Evolutionary conservation across 1,284 basidiomycete genomes (phyloP), one percentile per base, ranked within the genome.

Genomic region (Moesziomyces parantarcticus): DNA sequence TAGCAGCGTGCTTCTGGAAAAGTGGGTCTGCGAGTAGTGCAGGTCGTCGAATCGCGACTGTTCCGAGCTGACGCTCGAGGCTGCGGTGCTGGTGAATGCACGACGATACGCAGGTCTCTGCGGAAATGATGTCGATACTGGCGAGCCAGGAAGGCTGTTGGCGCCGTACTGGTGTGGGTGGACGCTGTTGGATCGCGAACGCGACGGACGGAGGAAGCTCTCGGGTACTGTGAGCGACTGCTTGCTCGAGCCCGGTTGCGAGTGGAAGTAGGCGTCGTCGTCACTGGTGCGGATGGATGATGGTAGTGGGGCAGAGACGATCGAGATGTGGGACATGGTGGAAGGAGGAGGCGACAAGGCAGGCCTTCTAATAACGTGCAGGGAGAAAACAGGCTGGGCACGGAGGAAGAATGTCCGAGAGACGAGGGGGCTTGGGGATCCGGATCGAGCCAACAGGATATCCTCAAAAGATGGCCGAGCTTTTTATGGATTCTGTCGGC

Each of bases 11-110:
- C 61, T 65, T 3, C 68, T 23, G 6, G 61, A 64, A 26, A 71
- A 71, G 44, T 71, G 62, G 10, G 68, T 71, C 39, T 71, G 62
- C 6, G 68, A 51, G 40, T 71, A 71, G 54, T 71, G 68, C 21
- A 71, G 45, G 20, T 57, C 61, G 61, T 65, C 68, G n/a, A 60
- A 71, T 0, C 58, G 32, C 11, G 54, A 50, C 40, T 50, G 45
- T 18, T 60, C 59, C 1, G 59, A 48, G 55, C 44, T 49, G 25
- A 57, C 39, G 11, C 42, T 56, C 3, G 59, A 50, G 5, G 52
- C 59, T 20, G 59, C 52, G 3, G 57, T 16, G 29, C 42, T 65
- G 34, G 68, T 71, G 3, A 39, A 46, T 20, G 61, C 53, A 14
- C 68, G 32, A 2, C 55, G 45, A 29, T 61, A 61, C 5, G 20